phyloP scores from a whole-genome alignment of 768 basidiomycete species.

The Coprinopsis cinerea region DNA sequence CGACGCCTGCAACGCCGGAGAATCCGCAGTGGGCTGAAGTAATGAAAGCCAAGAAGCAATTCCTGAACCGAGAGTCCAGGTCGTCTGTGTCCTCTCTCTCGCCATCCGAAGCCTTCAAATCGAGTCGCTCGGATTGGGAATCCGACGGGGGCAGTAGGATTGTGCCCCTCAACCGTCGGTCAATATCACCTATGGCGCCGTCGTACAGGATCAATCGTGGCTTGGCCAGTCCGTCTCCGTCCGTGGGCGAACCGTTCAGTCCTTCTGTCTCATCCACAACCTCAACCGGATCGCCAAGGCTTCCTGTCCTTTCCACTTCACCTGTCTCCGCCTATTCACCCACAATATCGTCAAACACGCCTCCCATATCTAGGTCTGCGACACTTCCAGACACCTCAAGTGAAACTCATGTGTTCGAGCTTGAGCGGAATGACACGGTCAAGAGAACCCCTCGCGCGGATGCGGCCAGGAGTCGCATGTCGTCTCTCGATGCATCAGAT shows the following conservation, averaged over 20 bases:
- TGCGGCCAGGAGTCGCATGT: neutral
- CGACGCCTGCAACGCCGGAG: slow-evolving; percentile 14
- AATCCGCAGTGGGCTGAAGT: slow-evolving; percentile 45
- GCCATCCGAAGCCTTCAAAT: slow-evolving; percentile 42
- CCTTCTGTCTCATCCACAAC: slow-evolving; percentile 20
- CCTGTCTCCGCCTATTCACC: neutral
- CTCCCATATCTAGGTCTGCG: too few species aligned
- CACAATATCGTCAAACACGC: too few species aligned
- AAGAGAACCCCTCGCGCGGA: too few species aligned
- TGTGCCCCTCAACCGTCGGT: slow-evolving; percentile 60
- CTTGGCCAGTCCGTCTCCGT: neutral
- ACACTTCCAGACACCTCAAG: too few species aligned
- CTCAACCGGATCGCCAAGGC: slow-evolving; percentile 13
- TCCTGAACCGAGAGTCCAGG: slow-evolving; percentile 46
- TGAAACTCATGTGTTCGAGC: too few species aligned
- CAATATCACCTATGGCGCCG: slow-evolving; percentile 69
- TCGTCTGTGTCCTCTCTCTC: slow-evolving; percentile 64
- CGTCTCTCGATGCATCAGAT: neutral
- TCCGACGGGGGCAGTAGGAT: slow-evolving; percentile 55
- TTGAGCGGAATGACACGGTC: too few species aligned
- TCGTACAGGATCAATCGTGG: slow-evolving; percentile 31
- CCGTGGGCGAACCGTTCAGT: slow-evolving; percentile 33
- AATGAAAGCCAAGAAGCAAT: slow-evolving; percentile 31
- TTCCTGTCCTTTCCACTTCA: neutral
- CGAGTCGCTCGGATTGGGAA: slow-evolving; percentile 45